Base-by-base conservation (phyloP, 2,329 filamentous ascomycete genomes). In the Colletotrichum sp. region DNA sequence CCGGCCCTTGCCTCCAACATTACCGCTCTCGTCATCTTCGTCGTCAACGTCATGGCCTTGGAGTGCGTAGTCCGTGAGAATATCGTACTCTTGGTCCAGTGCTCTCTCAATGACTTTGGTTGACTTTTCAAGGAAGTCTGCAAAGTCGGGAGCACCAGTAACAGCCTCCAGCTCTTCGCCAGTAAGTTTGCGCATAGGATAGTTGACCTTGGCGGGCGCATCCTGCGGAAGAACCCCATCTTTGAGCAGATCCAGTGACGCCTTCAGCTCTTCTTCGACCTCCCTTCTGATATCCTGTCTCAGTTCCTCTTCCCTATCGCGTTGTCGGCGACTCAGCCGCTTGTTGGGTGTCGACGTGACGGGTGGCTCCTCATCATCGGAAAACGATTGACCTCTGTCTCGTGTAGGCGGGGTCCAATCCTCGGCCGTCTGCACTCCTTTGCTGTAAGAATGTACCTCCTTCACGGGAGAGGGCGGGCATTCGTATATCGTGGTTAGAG, bases 21-120 rank as follows among this genome's bases (percentile, higher is more conserved):
- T 94, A 18, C 93, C 93, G 67, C 86, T 89, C 78, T 95, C 93
- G 79, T 95, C 96, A 72, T 98, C 95, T 65, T 98, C 96, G 63
- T 98, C 95, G 55, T 97, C 91, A 13, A 93, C 87, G 71, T 93
- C 93, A 75, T 94, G 89, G 8, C 94, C 94, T 75, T 95, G 94
- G 52, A 98, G 89, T 52, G 96, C 95, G 85, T 99, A 99, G 85
- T 99, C 96, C 75, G 95, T 96, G 76, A 99, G 89, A 77, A 99
- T 95, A 83, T 99, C 97, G 84, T 99, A 99, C 81, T 98, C 95
- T 82, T 98, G 94, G 81, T 99, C 97, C 78, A 99, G 88, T 7
- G 97, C 96, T 81, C 97, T 92, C 86, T 99, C 97, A 80, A 99
- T 96, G 65, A 99, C 96, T 85, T 99, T 99, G 72, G 95, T 98